Percentiles rank a stretch among this genome's conserved stretches.
phyloP scores from a whole-genome alignment of 768 basidiomycete species.

The Mycena belliarum region DNA sequence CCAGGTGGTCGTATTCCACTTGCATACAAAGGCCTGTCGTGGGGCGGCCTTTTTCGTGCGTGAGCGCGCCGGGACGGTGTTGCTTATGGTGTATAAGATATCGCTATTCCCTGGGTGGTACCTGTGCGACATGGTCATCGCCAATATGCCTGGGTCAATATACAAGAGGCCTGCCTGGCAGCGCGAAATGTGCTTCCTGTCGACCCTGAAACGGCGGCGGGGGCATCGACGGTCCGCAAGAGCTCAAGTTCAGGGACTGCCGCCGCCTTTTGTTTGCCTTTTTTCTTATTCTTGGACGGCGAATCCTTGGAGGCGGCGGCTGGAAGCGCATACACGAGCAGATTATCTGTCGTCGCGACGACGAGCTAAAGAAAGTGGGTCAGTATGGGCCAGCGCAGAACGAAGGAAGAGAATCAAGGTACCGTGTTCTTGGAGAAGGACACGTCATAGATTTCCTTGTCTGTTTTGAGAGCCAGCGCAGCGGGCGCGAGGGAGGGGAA shows the following conservation, averaged over 20 bases:
- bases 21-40: constrained; percentile 64
- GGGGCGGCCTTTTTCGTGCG: constrained; percentile 53
- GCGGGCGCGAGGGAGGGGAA: constrained; percentile 59
- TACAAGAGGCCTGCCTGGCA: constrained; percentile 43
- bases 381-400: neutral
- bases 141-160: neutral
- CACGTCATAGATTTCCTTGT: constrained; percentile 85
- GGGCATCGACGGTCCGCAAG: constrained; percentile 54
- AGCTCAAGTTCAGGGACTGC: constrained; percentile 38
- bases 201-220: constrained; percentile 46
- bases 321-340: constrained; percentile 65
- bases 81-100: constrained; percentile 70
- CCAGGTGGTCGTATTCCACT: constrained; percentile 78
- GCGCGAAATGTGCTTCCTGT: constrained; percentile 63
- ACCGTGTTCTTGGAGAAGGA: constrained; percentile 73
- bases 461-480: constrained; percentile 52
- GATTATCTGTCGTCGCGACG: constrained; percentile 61
- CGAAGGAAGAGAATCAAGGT: constrained; percentile 25
- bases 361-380: constrained; percentile 51
- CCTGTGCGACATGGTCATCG: constrained; percentile 34
- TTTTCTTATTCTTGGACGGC: constrained; percentile 37
- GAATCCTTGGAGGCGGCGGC: constrained; percentile 10
- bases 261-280: constrained; percentile 44
- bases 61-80: constrained; percentile 62
- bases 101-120: constrained; percentile 54